Base-by-base conservation (phyloP, 441 rosid species). In the Biscutella auriculata region DNA sequence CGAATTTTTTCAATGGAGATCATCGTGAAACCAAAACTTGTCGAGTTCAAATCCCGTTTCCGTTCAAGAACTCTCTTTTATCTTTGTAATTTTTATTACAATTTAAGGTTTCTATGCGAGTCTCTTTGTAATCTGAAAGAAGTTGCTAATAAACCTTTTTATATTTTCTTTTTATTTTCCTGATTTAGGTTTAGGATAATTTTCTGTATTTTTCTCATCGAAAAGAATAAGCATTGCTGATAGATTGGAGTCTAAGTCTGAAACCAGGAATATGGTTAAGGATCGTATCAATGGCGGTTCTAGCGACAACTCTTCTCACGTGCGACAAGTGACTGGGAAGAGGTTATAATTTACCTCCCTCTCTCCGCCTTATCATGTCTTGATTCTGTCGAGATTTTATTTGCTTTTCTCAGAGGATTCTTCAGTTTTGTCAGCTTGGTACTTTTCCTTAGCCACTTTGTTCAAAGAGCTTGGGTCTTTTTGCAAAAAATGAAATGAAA, bases 281-380 rank as follows among this genome's bases (percentile, higher is more conserved):
- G 94, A 88, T 50, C 91, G 96, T 28, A 85, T 92, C 76, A 82
- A 84, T 33, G 91, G 85, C 53, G 77, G 66, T 60, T 60, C 84
- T 60, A 28, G 40, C 2, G 71, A 39, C 44, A 80, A 74, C 69
- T 69, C 84, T 47, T 52, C 74, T 59, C 85, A 85, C 34, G 53
- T 77, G 21, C 83, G 85, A 34, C 79, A 73, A 75, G 44, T 88
- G 8, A 75, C 91, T 27, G 93, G 98, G 40, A 92, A 92, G 75
- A 84, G 96, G 96, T 79, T 61, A 50, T 37, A 6, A 13, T 19
- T 8, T 39, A 16, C 35, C 51, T 44, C 39, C 15, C 23, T 47
- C 13, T 37, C 16, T 33, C 27, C 10, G 14, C 4, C 17, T 8
- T 28, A 12, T 9, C 6, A 0, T 7, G 8, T 13, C 49, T 26